phyloP scores from a whole-genome alignment of 2,329 filamentous ascomycete species.

The Graphiopsis chlorocephala region DNA sequence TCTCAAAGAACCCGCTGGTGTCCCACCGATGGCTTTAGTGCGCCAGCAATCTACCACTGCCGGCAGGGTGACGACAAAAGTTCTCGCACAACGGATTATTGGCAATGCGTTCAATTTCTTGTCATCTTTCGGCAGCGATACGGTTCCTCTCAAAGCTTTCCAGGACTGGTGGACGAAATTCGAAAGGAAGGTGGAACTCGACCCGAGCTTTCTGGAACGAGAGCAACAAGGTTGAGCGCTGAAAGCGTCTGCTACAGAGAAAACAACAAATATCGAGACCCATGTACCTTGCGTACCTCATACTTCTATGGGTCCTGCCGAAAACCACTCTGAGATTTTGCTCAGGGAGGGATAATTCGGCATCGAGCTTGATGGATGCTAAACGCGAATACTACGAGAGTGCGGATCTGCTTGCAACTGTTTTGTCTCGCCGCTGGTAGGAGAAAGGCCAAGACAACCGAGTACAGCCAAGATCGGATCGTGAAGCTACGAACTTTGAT shows the following conservation, averaged over 20 bases:
- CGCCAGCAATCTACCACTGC: slow-evolving; percentile 22
- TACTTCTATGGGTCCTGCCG: not conserved
- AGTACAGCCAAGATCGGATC: not conserved
- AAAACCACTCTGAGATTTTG: not conserved
- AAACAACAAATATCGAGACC: not conserved
- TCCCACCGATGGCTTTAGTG: slow-evolving; percentile 36
- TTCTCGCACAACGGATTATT: slow-evolving; percentile 89
- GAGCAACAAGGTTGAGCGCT: slow-evolving; percentile 42
- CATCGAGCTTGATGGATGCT: not conserved
- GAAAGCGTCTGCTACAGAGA: not conserved
- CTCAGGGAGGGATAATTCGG: not conserved
- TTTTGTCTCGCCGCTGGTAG: not conserved
- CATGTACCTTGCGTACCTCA: not conserved
- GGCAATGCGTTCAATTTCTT: slow-evolving; percentile 97
- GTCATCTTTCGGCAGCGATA: slow-evolving; percentile 81
- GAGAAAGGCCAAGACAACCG: not conserved
- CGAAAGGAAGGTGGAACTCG: slow-evolving; percentile 77
- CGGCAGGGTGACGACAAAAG: slow-evolving; percentile 60
- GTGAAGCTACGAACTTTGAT: not conserved
- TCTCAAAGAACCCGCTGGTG: slow-evolving; percentile 44
- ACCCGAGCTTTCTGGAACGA: slow-evolving; percentile 85
- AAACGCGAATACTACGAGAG: not conserved
- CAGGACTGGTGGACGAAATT: slow-evolving; percentile 99
- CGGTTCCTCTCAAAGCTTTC: slow-evolving; percentile 91
- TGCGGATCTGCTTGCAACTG: not conserved